A percentile compares a stretch with the other conserved stretches of the same genome.
These are phyloP conservation scores for Sicyos baderoa DNA, from an alignment of 306 rosid genomes.

Conservation along the genomic window DNA sequence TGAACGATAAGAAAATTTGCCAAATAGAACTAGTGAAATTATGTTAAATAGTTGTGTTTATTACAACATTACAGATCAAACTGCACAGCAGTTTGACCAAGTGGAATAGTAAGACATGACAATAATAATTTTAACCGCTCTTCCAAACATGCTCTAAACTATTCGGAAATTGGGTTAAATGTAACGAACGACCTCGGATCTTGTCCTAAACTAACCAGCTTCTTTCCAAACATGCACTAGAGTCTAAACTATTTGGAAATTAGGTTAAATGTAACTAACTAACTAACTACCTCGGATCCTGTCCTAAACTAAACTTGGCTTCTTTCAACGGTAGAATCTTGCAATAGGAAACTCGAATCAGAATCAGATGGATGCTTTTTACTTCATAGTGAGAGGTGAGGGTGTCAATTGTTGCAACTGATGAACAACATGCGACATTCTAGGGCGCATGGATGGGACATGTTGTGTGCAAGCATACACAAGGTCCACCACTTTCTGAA, in stretches of 20 bases:
- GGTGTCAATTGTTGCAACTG: conserved; percentile 72
- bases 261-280: not conserved
- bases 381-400: conserved; percentile 15
- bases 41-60: not conserved
- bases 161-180: not conserved
- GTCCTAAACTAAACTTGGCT: not conserved
- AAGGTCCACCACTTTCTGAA: conserved; percentile 91
- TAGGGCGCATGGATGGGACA: conserved; percentile 94
- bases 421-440: conserved; percentile 98
- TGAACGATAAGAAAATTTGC: not conserved
- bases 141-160: not conserved
- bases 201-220: conserved; percentile 3
- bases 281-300: not conserved
- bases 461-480: conserved; percentile 97
- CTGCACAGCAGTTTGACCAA: conserved; percentile 6
- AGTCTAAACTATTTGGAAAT: not conserved
- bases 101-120: not conserved
- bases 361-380: not conserved
- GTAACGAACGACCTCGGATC: not conserved
- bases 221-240: not conserved
- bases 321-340: conserved; percentile 5
- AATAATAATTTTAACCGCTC: not conserved
- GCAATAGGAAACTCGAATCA: not conserved
- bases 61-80: conserved; percentile 1
- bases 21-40: not conserved